phyloP scores from a whole-genome alignment of 208 protist genomes.

The Tritrichomonas foetus region DNA sequence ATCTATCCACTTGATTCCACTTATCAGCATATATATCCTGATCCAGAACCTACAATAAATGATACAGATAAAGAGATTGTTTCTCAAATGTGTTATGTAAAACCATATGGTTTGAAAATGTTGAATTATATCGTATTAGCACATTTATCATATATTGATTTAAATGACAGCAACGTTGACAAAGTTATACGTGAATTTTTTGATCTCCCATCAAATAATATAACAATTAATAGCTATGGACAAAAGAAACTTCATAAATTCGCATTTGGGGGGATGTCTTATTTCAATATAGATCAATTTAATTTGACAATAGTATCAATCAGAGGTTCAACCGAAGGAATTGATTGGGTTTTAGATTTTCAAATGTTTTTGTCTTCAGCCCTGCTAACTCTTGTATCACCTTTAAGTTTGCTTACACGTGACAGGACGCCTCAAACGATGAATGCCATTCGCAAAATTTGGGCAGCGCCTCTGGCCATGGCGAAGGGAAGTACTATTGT shows the following conservation, averaged over 20 bases:
- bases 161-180: no score
- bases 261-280: background rate
- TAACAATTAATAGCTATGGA: background rate
- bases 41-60: no score
- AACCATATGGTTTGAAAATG: background rate
- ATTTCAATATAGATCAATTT: background rate
- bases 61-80: background rate
- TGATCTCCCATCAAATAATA: background rate
- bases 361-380: background rate
- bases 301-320: background rate
- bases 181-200: background rate
- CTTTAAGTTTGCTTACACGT: background rate
- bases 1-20: no score
- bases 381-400: background rate
- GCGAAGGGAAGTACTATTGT: background rate
- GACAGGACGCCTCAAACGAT: background rate
- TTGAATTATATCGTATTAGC: background rate
- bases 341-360: background rate
- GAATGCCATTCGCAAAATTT: background rate
- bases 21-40: no score
- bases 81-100: background rate
- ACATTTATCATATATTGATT: background rate
- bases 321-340: background rate
- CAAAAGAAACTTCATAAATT: background rate
- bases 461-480: background rate